phyloP scores from a whole-genome alignment of 2,329 filamentous ascomycete genomes.

The Cytospora schulzeri region DNA sequence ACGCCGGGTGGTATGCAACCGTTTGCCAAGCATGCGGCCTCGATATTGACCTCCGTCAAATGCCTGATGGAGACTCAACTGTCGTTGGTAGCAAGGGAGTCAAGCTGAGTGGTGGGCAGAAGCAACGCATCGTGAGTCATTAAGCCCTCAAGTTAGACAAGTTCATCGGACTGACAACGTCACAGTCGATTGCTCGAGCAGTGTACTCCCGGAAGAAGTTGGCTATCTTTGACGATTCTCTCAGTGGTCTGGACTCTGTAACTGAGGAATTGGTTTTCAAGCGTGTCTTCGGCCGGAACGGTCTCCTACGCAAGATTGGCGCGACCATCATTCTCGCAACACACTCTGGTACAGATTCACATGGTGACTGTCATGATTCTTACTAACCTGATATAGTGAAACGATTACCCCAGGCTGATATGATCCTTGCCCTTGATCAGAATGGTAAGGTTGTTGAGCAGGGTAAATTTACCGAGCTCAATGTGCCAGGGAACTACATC shows the following conservation, averaged over 20 bases:
- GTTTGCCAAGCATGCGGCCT: slow-evolving; percentile 42
- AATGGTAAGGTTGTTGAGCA: slow-evolving; percentile 39
- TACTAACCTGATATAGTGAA: slow-evolving; percentile 11
- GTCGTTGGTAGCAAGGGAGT: slow-evolving; percentile 48
- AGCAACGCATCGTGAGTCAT: slow-evolving; percentile 42
- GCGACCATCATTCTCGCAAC: slow-evolving; percentile 44
- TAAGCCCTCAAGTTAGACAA: slow-evolving; percentile 27
- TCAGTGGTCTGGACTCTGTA: slow-evolving; percentile 41
- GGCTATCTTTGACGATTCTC: slow-evolving; percentile 42
- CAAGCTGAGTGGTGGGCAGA: slow-evolving; percentile 50
- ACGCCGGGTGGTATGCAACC: slow-evolving; percentile 36
- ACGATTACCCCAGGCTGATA: slow-evolving; percentile 39
- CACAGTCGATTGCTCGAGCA: slow-evolving; percentile 42
- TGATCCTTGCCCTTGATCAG: slow-evolving; percentile 38
- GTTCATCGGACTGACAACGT: slow-evolving; percentile 19
- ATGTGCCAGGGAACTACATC: slow-evolving; percentile 38
- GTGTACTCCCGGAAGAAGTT: slow-evolving; percentile 39
- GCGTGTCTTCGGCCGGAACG: slow-evolving; percentile 35
- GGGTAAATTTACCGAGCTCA: slow-evolving; percentile 40
- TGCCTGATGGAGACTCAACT: slow-evolving; percentile 42
- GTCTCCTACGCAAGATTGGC: slow-evolving; percentile 34
- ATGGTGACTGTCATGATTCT: background rate
- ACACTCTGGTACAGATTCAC: slow-evolving; percentile 33
- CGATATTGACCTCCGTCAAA: slow-evolving; percentile 36
- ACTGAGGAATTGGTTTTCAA: slow-evolving; percentile 39